Conservation (phyloP, 2,329 filamentous ascomycete genomes). For the Myriangium duriaei region DNA sequence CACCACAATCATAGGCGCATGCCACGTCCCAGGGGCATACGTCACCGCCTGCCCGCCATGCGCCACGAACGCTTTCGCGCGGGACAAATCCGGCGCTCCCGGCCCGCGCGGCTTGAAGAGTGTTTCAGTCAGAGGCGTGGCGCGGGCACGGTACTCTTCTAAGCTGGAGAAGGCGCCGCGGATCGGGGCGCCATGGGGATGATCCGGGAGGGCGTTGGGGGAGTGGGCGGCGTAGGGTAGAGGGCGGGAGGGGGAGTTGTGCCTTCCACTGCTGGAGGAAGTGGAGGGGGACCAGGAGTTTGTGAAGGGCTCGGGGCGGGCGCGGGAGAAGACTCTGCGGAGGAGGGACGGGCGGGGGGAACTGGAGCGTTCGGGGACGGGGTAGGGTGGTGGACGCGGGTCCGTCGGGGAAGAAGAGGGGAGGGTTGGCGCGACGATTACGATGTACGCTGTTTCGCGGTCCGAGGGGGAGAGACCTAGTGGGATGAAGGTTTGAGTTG, state of each 20-base stretch:
- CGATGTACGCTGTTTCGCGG: constrained; percentile 50
- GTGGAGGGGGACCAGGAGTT: constrained; percentile 32
- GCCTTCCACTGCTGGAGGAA: constrained; percentile 10
- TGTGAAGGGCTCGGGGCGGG: constrained; percentile 35
- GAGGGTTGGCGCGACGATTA: constrained; percentile 76
- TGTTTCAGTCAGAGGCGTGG: constrained; percentile 13
- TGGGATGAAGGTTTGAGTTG: constrained; percentile 84
- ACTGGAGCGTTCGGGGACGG: constrained; percentile 19
- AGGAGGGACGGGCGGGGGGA: constrained; percentile 17
- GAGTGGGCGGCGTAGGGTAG: constrained; percentile 1
- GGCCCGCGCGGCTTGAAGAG: constrained; percentile 23
- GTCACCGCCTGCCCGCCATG: constrained; percentile 72
- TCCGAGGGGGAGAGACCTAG: constrained; percentile 45
- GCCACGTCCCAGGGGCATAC: constrained; percentile 86
- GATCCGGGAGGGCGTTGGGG: not conserved
- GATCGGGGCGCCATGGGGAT: constrained; percentile 1
- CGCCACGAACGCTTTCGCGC: constrained; percentile 66
- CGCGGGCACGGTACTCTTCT: constrained; percentile 4
- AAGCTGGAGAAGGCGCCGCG: constrained; percentile 1
- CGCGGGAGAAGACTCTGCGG: constrained; percentile 30
- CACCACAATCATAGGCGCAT: constrained; percentile 89
- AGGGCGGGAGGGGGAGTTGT: constrained; percentile 1
- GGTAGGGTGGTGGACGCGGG: constrained; percentile 31
- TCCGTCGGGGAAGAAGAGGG: constrained; percentile 25
- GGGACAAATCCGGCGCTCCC: constrained; percentile 59